A percentile compares a stretch with the other conserved stretches of the same genome.
Conservation (phyloP, 1,284 basidiomycete species). For the Inonotus obliquus region DNA sequence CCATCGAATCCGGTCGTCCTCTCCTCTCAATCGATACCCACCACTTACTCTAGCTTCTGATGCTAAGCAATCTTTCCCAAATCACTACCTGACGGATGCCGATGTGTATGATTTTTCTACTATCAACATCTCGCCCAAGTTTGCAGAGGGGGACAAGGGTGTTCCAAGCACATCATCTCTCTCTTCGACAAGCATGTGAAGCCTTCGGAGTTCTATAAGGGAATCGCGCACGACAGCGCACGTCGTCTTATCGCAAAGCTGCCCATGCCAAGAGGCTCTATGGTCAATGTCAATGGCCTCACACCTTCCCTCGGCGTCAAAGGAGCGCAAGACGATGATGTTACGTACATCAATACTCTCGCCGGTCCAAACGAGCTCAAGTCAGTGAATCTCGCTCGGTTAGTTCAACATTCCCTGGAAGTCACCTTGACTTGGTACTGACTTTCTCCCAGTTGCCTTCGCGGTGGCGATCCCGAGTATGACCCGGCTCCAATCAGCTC, state of each 20-base stretch:
- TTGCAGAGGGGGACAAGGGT: constrained; percentile 38
- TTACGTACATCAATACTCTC: constrained; percentile 49
- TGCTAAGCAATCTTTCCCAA: constrained; percentile 69
- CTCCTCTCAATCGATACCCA: too few relatives aligned
- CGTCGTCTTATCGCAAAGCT: constrained; percentile 52
- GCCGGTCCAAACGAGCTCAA: constrained; percentile 43
- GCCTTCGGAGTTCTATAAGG: constrained; percentile 37
- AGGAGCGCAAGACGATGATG: constrained; percentile 35
- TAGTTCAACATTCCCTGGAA: constrained; percentile 23
- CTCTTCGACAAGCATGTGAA: constrained; percentile 47
- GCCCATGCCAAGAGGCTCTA: constrained; percentile 45
- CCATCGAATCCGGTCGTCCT: too few relatives aligned
- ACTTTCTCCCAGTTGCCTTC: constrained; percentile 36
- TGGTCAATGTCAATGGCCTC: constrained; percentile 43
- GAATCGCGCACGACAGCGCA: constrained; percentile 59
- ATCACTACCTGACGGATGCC: constrained; percentile 41
- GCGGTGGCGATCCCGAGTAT: constrained; percentile 41
- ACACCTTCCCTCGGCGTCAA: constrained; percentile 44
- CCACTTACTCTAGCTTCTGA: too few relatives aligned
- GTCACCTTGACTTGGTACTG: not conserved
- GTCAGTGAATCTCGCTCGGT: constrained; percentile 43
- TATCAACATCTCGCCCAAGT: constrained; percentile 50
- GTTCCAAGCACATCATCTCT: constrained; percentile 46
- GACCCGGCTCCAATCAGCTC: constrained; percentile 52
- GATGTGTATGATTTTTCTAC: constrained; percentile 57